Conservation (phyloP, 179 eudicot genomes). For the Spergularia azorica region DNA sequence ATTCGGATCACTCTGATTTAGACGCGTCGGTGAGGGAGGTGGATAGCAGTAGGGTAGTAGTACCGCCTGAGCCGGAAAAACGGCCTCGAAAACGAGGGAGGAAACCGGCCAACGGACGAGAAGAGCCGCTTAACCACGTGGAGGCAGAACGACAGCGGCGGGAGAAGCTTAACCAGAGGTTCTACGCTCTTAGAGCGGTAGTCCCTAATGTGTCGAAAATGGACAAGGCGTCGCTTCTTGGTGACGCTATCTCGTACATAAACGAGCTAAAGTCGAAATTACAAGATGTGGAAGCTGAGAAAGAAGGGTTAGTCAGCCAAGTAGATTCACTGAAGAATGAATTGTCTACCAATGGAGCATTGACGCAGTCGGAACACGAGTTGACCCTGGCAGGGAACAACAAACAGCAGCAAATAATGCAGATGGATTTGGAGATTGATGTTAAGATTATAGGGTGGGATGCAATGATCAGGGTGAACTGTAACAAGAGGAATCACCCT, state of each 20-base stretch:
- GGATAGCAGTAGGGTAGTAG: conserved; percentile 54
- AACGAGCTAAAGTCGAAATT: conserved; percentile 67
- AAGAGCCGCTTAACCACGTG: conserved; percentile 86
- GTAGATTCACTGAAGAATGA: conserved; percentile 57
- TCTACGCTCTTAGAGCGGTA: conserved; percentile 76
- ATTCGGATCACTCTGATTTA: conserved; percentile 79
- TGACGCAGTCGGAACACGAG: conserved; percentile 9
- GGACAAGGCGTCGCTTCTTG: conserved; percentile 88
- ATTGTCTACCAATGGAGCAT: conserved; percentile 26
- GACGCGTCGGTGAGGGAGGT: conserved; percentile 74
- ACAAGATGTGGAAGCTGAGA: conserved; percentile 40
- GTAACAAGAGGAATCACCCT: conserved; percentile 67
- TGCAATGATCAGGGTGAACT: conserved; percentile 71
- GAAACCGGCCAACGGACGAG: conserved; percentile 88
- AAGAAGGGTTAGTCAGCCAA: conserved; percentile 47
- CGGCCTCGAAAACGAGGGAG: conserved; percentile 72
- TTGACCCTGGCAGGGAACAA: neutral
- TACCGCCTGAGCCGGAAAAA: conserved; percentile 59
- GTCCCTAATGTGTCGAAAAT: conserved; percentile 92
- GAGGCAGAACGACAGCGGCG: conserved; percentile 86
- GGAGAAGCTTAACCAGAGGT: conserved; percentile 83
- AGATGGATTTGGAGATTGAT: conserved; percentile 56
- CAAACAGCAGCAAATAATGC: conserved; percentile 6
- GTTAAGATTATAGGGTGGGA: conserved; percentile 85
- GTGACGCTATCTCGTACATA: conserved; percentile 79